phyloP scores from a whole-genome alignment of 345 rosid species.

The Bruguiera sexangula region DNA sequence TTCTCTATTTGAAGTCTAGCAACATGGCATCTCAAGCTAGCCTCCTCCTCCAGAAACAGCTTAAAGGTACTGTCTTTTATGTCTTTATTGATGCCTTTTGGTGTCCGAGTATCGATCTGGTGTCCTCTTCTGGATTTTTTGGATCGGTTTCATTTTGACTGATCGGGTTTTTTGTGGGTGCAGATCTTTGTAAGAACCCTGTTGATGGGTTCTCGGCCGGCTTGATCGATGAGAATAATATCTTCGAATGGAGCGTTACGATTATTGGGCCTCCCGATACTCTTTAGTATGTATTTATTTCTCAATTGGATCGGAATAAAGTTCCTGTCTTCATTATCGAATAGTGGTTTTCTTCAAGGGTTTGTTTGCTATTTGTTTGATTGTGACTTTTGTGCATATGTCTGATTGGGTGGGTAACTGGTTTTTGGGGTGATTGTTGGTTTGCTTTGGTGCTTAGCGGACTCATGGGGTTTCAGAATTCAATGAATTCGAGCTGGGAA shows the following conservation, averaged over 20 bases:
- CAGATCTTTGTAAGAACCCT: conserved; percentile 97
- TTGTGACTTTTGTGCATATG: background rate
- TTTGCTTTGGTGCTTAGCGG: background rate
- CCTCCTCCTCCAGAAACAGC: conserved; percentile 96
- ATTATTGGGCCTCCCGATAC: conserved; percentile 97
- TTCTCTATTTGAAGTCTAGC: background rate
- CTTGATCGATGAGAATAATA: conserved; percentile 80
- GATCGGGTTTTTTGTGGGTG: conserved; percentile 26
- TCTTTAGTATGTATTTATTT: conserved; percentile 51
- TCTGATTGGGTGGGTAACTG: conserved; percentile 1
- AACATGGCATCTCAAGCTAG: conserved; percentile 72
- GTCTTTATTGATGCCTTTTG: background rate
- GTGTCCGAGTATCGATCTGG: background rate
- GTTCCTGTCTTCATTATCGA: background rate
- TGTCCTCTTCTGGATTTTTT: background rate
- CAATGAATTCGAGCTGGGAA: conserved; percentile 5
- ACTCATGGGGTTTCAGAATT: background rate
- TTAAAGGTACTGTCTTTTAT: conserved; percentile 45
- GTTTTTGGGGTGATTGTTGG: background rate
- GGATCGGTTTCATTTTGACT: conserved; percentile 19
- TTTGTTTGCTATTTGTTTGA: background rate
- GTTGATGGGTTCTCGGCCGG: conserved; percentile 99
- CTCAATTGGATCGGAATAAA: background rate
- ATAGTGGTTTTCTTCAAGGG: background rate
- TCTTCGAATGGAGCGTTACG: conserved; percentile 94